Evolutionary conservation across 2,329 filamentous ascomycete genomes (phyloP).

Genomic region (Neofusicoccum ribis): DNA sequence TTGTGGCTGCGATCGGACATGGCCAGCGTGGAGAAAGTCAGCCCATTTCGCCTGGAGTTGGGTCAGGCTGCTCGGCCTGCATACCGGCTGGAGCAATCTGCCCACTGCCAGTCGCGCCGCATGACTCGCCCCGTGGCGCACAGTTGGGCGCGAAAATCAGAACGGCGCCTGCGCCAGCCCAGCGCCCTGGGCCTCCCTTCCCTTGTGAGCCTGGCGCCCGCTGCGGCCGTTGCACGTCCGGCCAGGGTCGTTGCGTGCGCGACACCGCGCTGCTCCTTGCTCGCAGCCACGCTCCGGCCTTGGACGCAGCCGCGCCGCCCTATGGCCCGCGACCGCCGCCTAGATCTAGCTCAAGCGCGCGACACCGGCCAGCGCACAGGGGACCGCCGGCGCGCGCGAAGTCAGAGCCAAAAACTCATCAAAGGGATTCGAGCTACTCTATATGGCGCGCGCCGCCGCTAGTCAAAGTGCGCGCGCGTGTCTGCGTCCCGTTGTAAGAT

Average conservation of each 20-base stretch:
- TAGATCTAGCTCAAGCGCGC: not conserved
- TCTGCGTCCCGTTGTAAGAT: not conserved
- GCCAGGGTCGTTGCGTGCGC: not conserved
- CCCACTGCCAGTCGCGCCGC: not conserved
- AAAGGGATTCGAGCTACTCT: slow-evolving; percentile 11
- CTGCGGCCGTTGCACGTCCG: not conserved
- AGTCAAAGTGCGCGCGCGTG: not conserved
- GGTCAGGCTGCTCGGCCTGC: slow-evolving; percentile 6
- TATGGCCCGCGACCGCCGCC: not conserved
- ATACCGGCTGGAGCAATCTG: slow-evolving; percentile 13
- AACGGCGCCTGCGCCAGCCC: not conserved
- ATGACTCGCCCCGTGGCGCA: slow-evolving; percentile 6
- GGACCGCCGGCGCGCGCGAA: not conserved
- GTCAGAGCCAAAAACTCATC: not conserved
- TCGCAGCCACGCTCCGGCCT: not conserved
- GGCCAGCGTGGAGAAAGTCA: slow-evolving; percentile 12
- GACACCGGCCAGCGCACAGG: not conserved
- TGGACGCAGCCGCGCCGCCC: not conserved
- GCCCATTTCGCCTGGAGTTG: slow-evolving; percentile 14
- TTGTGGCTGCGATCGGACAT: slow-evolving; percentile 8
- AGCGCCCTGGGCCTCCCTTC: not conserved
- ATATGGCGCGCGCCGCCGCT: not conserved
- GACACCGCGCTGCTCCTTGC: not conserved
- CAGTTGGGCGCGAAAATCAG: slow-evolving; percentile 4
- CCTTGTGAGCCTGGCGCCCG: not conserved